Evolutionary conservation across 306 rosid genomes (phyloP), one percentile per base, ranked within the genome.

Genomic region (Dicorynia guianensis): DNA sequence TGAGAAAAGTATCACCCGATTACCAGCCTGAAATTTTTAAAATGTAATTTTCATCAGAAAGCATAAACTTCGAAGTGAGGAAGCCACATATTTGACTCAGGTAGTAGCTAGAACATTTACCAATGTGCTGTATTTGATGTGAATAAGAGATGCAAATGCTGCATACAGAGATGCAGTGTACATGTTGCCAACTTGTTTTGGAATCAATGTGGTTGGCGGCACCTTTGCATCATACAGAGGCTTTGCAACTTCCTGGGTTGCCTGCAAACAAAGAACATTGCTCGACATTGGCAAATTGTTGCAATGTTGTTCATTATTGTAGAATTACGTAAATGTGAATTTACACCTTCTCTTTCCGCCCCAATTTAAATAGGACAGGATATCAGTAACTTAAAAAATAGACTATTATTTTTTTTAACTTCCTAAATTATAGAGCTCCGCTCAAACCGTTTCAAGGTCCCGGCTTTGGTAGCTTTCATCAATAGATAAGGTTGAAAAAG

Each of bases 91-190:
- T 20, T 68, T 69, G 47, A 39, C 38, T n/a, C 3, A 30, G 50
- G 43, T 68, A 54, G 74, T 38, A 73, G 75, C 15, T 38, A 61
- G 66, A 78, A 79, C 5, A 77, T 71, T 83, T 77, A 96, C 99
- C 99, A 96, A 67, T 78, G 92, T 35, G 68, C 69, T 88, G 34
- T 86, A 76, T 66, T 90, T 92, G 79, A 89, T 89, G 83, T 96
- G 99, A 59, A 96, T 76, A 50, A 96, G 96, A 62, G 99, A 92
- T 33, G 83, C 96, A 80, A 92, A 92, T 75, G 99, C 99, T 34
- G 99, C 99, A 75, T 96, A 96, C 58, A 96, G 84, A 72, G 99
- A 96, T n/a, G 99, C 99, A 30, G 99, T 96, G 84, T 96, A 96
- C 98, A 96, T 92, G 87, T 96, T 96, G 73, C 99, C 99, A 17